Conservation (phyloP, 2,329 filamentous ascomycete species). For the Zymoseptoria pseudotritici region DNA sequence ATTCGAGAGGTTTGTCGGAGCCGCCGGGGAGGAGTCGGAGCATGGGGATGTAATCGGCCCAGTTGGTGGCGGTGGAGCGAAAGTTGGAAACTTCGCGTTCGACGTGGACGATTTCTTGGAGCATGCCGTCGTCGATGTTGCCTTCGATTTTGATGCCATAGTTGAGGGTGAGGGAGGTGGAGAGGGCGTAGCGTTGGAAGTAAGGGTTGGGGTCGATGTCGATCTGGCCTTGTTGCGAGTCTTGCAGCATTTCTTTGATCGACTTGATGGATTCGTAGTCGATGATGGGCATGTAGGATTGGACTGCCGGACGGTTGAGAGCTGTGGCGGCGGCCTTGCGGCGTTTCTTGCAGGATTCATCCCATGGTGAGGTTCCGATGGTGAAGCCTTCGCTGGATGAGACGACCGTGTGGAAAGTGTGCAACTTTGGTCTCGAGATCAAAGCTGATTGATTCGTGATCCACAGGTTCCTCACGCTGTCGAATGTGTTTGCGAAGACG, state of each 20-base stretch:
- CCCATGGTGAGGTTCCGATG: slow-evolving; percentile 77
- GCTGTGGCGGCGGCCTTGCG: slow-evolving; percentile 74
- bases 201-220: slow-evolving; percentile 67
- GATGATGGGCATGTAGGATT: slow-evolving; percentile 75
- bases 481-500: slow-evolving; percentile 71
- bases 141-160: slow-evolving; percentile 72
- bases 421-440: slow-evolving; percentile 68
- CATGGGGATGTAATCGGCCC: slow-evolving; percentile 70
- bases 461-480: slow-evolving; percentile 66
- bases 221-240: slow-evolving; percentile 53
- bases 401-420: slow-evolving; percentile 75
- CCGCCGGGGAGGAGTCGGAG: slow-evolving; percentile 57
- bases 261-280: slow-evolving; percentile 67
- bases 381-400: slow-evolving; percentile 72
- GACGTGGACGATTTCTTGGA: slow-evolving; percentile 67
- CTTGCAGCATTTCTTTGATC: slow-evolving; percentile 62
- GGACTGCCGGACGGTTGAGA: slow-evolving; percentile 66
- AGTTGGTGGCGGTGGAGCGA: slow-evolving; percentile 72
- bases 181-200: slow-evolving; percentile 68
- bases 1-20: slow-evolving; percentile 57
- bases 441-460: slow-evolving; percentile 70
- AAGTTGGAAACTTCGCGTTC: slow-evolving; percentile 71
- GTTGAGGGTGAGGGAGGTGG: slow-evolving; percentile 69
- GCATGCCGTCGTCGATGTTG: slow-evolving; percentile 57
- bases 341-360: slow-evolving; percentile 68